Conservation (phyloP, 331 rosid genomes). For the Malus hybrid region DNA sequence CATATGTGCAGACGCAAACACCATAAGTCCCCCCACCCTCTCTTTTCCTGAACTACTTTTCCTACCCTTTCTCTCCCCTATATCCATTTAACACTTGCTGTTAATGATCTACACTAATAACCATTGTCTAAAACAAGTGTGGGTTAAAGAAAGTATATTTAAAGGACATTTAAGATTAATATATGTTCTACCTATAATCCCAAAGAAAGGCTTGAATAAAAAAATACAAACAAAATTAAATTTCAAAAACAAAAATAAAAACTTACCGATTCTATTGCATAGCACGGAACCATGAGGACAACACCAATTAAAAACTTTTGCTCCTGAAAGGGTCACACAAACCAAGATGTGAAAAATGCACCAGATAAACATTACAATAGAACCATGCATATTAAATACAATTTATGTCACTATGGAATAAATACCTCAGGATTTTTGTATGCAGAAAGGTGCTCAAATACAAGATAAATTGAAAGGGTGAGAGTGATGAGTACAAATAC, state of each 20-base stretch:
- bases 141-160: too few relatives aligned
- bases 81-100: background rate
- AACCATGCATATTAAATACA: background rate
- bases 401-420: background rate
- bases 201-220: background rate
- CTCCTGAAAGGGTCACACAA: slow-evolving; percentile 37
- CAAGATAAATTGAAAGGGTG: slow-evolving; percentile 66
- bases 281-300: slow-evolving; percentile 94
- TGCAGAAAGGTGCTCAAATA: slow-evolving; percentile 89
- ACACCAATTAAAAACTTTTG: slow-evolving; percentile 93
- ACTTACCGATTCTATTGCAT: slow-evolving; percentile 89
- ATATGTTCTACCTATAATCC: background rate
- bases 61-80: background rate
- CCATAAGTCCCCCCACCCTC: background rate
- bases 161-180: background rate
- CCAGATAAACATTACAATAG: background rate
- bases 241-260: background rate
- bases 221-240: background rate
- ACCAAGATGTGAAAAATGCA: background rate
- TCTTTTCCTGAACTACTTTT: background rate
- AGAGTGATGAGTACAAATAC: slow-evolving; percentile 61
- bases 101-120: too few relatives aligned
- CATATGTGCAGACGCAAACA: background rate
- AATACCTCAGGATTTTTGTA: slow-evolving; percentile 95
- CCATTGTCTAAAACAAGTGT: too few relatives aligned